Base-by-base conservation (phyloP, 345 rosid genomes). In the Corchorus capsularis region DNA sequence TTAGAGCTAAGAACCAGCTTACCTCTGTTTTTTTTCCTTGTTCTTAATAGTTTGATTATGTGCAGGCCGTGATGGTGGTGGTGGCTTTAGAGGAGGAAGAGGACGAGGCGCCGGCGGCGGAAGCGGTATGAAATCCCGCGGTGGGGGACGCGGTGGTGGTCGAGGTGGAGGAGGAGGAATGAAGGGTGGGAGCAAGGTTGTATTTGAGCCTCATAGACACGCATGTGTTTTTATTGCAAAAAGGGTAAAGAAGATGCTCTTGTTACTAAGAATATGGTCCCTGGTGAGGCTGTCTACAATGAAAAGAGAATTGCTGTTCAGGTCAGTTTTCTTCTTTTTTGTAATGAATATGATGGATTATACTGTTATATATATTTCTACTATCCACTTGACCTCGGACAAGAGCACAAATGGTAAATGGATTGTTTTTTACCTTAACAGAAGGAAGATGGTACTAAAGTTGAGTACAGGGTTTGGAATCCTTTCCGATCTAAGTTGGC, bases 401-500 rank as follows among this genome's bases (percentile, higher is more conserved):
- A 32, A 14, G 19, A 14, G 16, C 3, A 15, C 46, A 17, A 9
- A 67, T 8, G 13, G 27, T 5, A 68, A 68, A 15, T 68, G 49
- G 57, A 68, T 12, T 13, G 34, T 41, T 16, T 53, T 3, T 46
- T 45, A 4, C 2, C 4, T 43, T 2, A 77, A 1, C 83, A 92
- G 92, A 92, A 90, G 52, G 99, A 94, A 72, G 99, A 96, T 83
- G 97, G 98, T 73, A 91, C 90, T 13, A 96, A 96, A 79, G 85
- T 84, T 68, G 99, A 96, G 61, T 96, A 96, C 84, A 88, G 99
- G 67, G 83, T 96, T 0, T 96, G 98, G 99, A 96, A 96, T 69
- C 99, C 99, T 15, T 94, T 96, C 88, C 87, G 99, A 19, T 96
- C 99, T 1, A 96, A 96, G 85, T 81, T 94, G 82, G 98, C 99